Evolutionary conservation across 345 rosid genomes (phyloP), one percentile per base, ranked within the genome.

Genomic region (Eucalyptus pauciflora): DNA sequence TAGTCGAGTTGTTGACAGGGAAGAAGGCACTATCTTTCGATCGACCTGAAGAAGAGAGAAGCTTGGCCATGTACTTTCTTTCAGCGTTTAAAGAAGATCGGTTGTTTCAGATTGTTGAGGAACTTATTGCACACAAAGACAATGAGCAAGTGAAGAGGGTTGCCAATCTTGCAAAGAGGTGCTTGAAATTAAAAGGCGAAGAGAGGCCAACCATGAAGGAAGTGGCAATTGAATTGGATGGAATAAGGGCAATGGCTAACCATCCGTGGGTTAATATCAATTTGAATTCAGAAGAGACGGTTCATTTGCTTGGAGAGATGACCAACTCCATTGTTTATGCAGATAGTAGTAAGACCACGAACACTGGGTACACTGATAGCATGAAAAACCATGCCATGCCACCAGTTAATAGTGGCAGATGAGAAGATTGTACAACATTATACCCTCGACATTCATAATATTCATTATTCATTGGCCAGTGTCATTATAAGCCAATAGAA

Each of bases 1-100:
- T 93, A 43, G 89, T 90, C 17, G 95, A 94, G 91, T 91, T 94
- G 27, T 86, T 93, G 88, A 94, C 93, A 0, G 95, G 94, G 62
- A 83, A 89, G 71, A 92, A 54, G 85, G 91, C 93, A 0, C 10
- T 93, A 4, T 90, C 92, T 1, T 89, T 81, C 7, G 88, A 86
- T 33, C 88, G 90, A 20, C 89, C 89, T 29, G 92, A 92, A 50
- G 92, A 90, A 79, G 89, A 92, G 8, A 91, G 86, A 27, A 91
- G 89, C 41, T 91, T 76, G 48, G 48, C 27, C 83, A 76, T 71
- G 85, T 33, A 67, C 67, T 91, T 91, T 52, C 48, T 90, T 12
- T 87, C 8, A 7, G 62, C 90, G 0, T 33, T 91, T 56, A 91
- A 91, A 86, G 80, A 86, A 60, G 86, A 76, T 24, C 52, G 86